Conservation (phyloP, 495 filamentous ascomycete species). For the Trichocladium uniseriatum region DNA sequence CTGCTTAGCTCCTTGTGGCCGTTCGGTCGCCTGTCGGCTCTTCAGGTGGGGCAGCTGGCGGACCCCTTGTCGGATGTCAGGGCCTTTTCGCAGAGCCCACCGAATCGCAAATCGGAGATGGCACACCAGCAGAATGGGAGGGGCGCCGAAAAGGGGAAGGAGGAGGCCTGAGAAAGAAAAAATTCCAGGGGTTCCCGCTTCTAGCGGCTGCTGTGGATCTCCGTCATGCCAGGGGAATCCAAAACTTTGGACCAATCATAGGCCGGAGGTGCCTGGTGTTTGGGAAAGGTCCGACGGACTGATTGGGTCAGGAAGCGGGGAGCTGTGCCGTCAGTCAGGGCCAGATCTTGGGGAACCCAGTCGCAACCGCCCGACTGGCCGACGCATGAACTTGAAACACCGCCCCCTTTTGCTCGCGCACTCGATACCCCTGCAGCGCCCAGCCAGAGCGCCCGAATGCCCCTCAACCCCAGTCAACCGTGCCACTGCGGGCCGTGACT, state of each 20-base stretch:
- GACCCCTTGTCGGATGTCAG: neutral
- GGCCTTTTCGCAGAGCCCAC: neutral
- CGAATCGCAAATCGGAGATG: neutral
- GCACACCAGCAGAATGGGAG: neutral
- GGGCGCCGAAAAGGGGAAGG: slow-evolving; percentile 2
- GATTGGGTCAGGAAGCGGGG: slow-evolving; percentile 14
- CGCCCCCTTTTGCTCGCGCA: slow-evolving; percentile 13
- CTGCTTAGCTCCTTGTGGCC: neutral
- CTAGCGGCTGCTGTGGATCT: neutral
- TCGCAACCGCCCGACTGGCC: slow-evolving; percentile 12
- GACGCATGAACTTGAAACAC: slow-evolving; percentile 20
- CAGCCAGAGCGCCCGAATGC: neutral
- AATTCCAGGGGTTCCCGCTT: slow-evolving; percentile 1
- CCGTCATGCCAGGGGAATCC: slow-evolving; percentile 4
- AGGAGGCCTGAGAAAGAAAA: slow-evolving; percentile 5
- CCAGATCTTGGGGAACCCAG: slow-evolving; percentile 22
- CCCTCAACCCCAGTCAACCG: neutral
- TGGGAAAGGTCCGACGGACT: slow-evolving; percentile 4
- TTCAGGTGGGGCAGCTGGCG: slow-evolving; percentile 4
- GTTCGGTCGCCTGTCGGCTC: slow-evolving; percentile 2
- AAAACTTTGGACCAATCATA: slow-evolving; percentile 12
- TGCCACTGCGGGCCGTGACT: slow-evolving; percentile 1
- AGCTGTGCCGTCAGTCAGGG: slow-evolving; percentile 5
- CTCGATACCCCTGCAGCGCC: neutral
- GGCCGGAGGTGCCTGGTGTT: slow-evolving; percentile 11